Evolutionary conservation across 331 rosid species (phyloP).

Genomic region (Spiraea crenata): DNA sequence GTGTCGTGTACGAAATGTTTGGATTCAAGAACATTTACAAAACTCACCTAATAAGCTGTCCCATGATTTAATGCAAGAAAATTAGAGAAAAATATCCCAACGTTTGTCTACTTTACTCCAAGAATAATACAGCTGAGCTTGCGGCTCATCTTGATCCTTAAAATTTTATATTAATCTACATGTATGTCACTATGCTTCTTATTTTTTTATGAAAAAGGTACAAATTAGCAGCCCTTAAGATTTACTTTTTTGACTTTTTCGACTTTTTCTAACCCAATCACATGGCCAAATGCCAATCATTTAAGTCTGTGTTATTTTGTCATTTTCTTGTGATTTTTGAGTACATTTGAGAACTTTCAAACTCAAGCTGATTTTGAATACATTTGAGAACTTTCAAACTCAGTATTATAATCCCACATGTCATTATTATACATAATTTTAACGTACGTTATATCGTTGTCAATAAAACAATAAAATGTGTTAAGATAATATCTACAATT

Average conservation of each 20-base stretch:
- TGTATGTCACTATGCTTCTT: not conserved
- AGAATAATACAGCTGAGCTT: not conserved
- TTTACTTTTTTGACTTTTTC: not conserved
- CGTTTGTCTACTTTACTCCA: not conserved
- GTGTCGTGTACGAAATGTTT: conserved; percentile 55
- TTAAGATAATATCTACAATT: too few relatives aligned
- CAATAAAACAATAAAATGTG: too few relatives aligned
- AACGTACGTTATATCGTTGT: too few relatives aligned
- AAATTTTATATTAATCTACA: not conserved
- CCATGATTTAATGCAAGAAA: not conserved
- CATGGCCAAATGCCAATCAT: conserved; percentile 9
- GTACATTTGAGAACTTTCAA: too few relatives aligned
- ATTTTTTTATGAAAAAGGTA: not conserved
- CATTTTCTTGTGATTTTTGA: not conserved
- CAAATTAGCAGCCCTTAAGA: not conserved
- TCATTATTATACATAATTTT: too few relatives aligned
- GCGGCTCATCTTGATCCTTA: too few relatives aligned
- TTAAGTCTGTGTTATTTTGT: not conserved
- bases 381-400: too few relatives aligned
- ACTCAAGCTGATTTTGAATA: too few relatives aligned
- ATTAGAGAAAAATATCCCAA: not conserved
- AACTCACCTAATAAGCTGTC: not conserved
- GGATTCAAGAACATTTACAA: not conserved
- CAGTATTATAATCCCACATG: too few relatives aligned
- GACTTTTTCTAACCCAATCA: not conserved